These are phyloP conservation scores for Vitis hybrid DNA, from an alignment of 177 flowering plant genomes.

Conservation along the genomic window DNA sequence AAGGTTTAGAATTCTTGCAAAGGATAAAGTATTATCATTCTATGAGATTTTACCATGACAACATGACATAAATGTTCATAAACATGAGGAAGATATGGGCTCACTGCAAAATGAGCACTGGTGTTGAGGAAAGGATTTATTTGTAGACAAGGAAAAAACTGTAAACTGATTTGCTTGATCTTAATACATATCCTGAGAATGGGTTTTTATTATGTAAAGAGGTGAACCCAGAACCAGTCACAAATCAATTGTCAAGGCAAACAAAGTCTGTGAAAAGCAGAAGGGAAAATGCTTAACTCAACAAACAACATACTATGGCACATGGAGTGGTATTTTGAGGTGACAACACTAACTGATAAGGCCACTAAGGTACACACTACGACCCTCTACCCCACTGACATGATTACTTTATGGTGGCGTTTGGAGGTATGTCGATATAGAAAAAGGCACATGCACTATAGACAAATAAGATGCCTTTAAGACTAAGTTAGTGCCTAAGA, in stretches of 20 bases:
- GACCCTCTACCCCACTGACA: no score
- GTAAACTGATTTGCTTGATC: conserved; percentile 25
- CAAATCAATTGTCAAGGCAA: not conserved
- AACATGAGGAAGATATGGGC: conserved; percentile 32
- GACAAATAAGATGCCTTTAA: no score
- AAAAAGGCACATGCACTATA: no score
- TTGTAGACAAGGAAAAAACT: conserved; percentile 27
- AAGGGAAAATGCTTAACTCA: no score
- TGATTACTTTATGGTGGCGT: no score
- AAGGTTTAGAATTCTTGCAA: conserved; percentile 26
- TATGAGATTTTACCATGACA: conserved; percentile 31
- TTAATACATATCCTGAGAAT: conserved; percentile 28
- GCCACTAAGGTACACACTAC: no score
- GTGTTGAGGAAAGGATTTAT: conserved; percentile 24
- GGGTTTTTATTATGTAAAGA: conserved; percentile 10
- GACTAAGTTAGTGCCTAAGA: no score
- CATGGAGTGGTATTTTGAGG: no score
- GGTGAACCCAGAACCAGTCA: not conserved
- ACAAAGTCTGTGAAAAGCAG: no score
- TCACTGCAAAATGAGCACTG: conserved; percentile 16
- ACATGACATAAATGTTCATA: conserved; percentile 21
- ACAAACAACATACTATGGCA: no score
- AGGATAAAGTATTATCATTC: conserved; percentile 26
- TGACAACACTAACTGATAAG: no score
- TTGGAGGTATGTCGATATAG: no score